Evolutionary conservation across 2,329 filamentous ascomycete species (phyloP), one percentile per base, ranked within the genome.

Genomic region (Aulographum hederae): DNA sequence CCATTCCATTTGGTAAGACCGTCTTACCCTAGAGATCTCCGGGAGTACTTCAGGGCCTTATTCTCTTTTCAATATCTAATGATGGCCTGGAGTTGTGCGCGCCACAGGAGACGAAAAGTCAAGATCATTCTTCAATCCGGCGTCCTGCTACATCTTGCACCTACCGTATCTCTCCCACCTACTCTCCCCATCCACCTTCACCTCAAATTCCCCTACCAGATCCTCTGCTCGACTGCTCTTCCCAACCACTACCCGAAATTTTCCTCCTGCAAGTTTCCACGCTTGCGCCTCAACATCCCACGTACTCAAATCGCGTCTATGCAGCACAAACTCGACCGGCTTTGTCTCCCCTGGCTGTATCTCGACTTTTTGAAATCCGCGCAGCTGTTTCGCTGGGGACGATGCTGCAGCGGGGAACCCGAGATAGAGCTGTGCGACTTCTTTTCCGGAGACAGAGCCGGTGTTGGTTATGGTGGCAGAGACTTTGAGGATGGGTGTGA

Each of bases 381-480:
- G 72, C 26, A 79, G 60, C 46, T 67, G 56, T 34, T 62, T 66
- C 44, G 75, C 74, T 4, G 75, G 72, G 33, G 75, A 67, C 2
- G 67, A 70, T 8, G 78, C 67, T 27, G 62, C 66, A 8, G 67
- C 57, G 32, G 76, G 53, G 38, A 73, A 49, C 8, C 26, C 26
- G 34, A 78, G 59, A 39, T 79, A 78, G 17, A 77, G 48, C 53
- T 79, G 74, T 18, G 78, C 69, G 4, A 79, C 71, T 46, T 78
- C 73, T 25, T 67, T 61, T 10, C 70, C 73, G 39, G 73, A 69
- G 2, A 61, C 53, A 1, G 56, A 52, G 23, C 59, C 48, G 4
- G 52, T 63, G 46, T 79, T 79, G 6, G 58, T 71, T n/a, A 79
- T 59, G 28, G 67, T 63, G 2, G 78, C 63, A 2, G 56, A 64